These are phyloP conservation scores for Aspergillus haitiensis DNA, from an alignment of 495 filamentous ascomycete species.

Conservation along the genomic window DNA sequence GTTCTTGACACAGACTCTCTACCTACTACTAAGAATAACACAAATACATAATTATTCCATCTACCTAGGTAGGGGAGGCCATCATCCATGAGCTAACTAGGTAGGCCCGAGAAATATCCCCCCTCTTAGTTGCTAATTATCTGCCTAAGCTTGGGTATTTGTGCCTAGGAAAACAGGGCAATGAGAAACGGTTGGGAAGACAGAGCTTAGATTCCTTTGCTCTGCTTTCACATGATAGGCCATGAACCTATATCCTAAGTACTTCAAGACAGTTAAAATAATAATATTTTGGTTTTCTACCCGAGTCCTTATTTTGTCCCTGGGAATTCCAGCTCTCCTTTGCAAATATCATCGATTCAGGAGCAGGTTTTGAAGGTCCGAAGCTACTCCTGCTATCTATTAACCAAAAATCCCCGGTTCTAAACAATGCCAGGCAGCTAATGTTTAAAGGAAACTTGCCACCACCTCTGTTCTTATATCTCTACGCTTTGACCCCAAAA, in stretches of 20 bases:
- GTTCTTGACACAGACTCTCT: too few species aligned
- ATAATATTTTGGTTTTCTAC: background rate
- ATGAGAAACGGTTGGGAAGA: background rate
- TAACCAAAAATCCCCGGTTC: background rate
- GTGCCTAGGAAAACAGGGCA: background rate
- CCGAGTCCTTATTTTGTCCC: background rate
- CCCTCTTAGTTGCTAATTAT: slow-evolving; percentile 1
- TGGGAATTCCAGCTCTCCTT: background rate
- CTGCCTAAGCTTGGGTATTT: background rate
- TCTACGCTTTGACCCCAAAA: too few species aligned
- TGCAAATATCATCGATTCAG: background rate
- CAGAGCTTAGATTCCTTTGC: background rate
- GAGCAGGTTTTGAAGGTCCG: background rate
- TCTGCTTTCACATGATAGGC: background rate
- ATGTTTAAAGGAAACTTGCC: background rate
- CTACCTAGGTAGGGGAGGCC: background rate
- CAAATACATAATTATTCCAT: background rate
- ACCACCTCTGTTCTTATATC: background rate
- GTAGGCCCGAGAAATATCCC: background rate
- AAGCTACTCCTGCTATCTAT: background rate
- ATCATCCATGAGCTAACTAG: background rate
- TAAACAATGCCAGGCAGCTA: background rate
- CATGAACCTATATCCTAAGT: too few species aligned
- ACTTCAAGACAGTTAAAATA: background rate
- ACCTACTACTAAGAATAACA: too few species aligned